Evolutionary conservation across 345 rosid genomes (phyloP).

Genomic region (Salix suchowensis): DNA sequence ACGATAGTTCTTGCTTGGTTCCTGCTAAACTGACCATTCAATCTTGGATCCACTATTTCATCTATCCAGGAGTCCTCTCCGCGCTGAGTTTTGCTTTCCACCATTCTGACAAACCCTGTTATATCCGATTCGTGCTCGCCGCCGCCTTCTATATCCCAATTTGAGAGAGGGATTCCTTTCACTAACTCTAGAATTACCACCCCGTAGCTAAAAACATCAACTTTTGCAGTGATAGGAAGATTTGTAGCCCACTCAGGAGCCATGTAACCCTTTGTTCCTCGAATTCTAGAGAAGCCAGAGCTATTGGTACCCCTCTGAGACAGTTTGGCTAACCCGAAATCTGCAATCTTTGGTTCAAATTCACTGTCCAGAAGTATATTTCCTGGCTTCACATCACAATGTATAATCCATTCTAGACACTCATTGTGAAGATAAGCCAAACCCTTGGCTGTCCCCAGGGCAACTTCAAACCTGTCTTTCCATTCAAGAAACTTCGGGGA

Average conservation of each 20-base stretch:
- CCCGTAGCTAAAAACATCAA: constrained; percentile 15
- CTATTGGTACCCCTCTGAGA: neutral
- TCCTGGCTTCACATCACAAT: constrained; percentile 15
- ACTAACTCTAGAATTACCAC: constrained; percentile 11
- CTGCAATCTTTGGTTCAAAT: constrained; percentile 4
- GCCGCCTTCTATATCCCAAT: constrained; percentile 7
- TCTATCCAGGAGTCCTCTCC: constrained; percentile 4
- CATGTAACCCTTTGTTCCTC: constrained; percentile 5
- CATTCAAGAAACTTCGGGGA: neutral
- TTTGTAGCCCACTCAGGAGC: neutral
- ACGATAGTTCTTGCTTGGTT: constrained; percentile 9
- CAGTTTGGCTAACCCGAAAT: constrained; percentile 10
- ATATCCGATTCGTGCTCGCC: constrained; percentile 15
- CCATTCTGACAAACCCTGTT: neutral
- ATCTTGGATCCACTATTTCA: constrained; percentile 20
- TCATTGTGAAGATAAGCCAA: constrained; percentile 15
- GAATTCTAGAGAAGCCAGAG: neutral
- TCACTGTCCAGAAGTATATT: constrained; percentile 6
- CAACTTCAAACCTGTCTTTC: neutral
- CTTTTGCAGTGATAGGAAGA: constrained; percentile 13
- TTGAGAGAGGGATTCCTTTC: constrained; percentile 18
- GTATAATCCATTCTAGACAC: constrained; percentile 15
- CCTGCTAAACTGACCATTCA: constrained; percentile 6
- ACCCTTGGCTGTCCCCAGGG: neutral
- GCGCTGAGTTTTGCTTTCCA: constrained; percentile 10